Evolutionary conservation across 1,284 basidiomycete species (phyloP).

Genomic region (Microbotryum violaceum): DNA sequence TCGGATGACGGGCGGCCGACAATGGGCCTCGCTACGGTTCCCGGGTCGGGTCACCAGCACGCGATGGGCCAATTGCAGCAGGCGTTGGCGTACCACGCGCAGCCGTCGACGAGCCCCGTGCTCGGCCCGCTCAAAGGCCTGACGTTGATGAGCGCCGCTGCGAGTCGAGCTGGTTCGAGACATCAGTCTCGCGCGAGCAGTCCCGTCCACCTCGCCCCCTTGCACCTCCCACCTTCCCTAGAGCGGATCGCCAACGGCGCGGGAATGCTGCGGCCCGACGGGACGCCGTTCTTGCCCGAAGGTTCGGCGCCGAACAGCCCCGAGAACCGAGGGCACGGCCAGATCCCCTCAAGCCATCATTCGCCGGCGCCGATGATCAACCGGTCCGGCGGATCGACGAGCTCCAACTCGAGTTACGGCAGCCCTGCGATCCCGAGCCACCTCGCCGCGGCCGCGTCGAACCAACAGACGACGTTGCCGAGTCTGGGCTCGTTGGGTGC

Average conservation of each 20-base stretch:
- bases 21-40: constrained; percentile 21
- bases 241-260: not conserved
- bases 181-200: constrained; percentile 16
- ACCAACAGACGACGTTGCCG: no score
- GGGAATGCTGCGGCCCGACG: not conserved
- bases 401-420: not conserved
- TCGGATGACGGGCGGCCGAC: constrained; percentile 11
- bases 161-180: constrained; percentile 11
- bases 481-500: no score
- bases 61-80: constrained; percentile 27
- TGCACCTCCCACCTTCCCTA: constrained; percentile 10
- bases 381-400: not conserved
- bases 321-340: not conserved
- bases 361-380: not conserved
- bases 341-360: not conserved
- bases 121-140: constrained; percentile 61
- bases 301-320: not conserved
- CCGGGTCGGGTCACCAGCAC: constrained; percentile 18
- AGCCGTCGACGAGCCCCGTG: constrained; percentile 63
- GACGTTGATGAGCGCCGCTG: constrained; percentile 27
- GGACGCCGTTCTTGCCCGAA: not conserved
- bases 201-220: constrained; percentile 29
- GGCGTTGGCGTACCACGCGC: constrained; percentile 37
- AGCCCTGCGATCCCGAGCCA: no score
- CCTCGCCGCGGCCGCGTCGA: no score